Conservation (phyloP, 2,329 filamentous ascomycete species). For the Diaporthe humulicola region DNA sequence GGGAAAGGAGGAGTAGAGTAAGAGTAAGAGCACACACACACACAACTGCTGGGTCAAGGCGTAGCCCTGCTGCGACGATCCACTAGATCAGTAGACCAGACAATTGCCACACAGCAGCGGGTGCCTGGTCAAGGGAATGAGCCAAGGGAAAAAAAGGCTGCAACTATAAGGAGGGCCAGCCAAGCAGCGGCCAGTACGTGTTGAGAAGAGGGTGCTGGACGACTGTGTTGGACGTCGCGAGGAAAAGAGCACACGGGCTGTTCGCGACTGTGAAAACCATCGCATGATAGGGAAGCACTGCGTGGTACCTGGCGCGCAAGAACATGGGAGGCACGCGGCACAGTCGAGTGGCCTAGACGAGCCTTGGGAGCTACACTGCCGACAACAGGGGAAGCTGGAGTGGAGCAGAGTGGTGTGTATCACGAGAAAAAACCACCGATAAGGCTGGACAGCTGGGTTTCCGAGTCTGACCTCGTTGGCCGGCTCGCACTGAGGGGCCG, state of each 20-base stretch:
- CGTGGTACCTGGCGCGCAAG: neutral
- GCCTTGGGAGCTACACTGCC: neutral
- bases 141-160: too few species aligned
- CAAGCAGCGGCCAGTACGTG: conserved; percentile 28
- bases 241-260: neutral
- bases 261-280: neutral
- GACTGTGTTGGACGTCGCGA: neutral
- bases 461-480: neutral
- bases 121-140: neutral
- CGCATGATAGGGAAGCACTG: neutral
- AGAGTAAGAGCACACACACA: too few species aligned
- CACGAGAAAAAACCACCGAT: neutral
- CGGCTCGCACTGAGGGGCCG: neutral
- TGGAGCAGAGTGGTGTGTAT: conserved; percentile 14
- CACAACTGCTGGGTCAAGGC: too few species aligned
- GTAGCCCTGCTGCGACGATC: neutral
- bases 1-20: too few species aligned
- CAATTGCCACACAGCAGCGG: neutral
- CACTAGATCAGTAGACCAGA: neutral
- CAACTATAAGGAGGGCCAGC: neutral
- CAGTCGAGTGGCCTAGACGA: neutral
- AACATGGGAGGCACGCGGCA: conserved; percentile 13
- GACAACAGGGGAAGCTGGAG: neutral
- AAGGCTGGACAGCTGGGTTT: neutral
- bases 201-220: neutral